Evolutionary conservation across 2,329 filamentous ascomycete species (phyloP), one percentile per base, ranked within the genome.

Genomic region (Ascochyta koolunga): DNA sequence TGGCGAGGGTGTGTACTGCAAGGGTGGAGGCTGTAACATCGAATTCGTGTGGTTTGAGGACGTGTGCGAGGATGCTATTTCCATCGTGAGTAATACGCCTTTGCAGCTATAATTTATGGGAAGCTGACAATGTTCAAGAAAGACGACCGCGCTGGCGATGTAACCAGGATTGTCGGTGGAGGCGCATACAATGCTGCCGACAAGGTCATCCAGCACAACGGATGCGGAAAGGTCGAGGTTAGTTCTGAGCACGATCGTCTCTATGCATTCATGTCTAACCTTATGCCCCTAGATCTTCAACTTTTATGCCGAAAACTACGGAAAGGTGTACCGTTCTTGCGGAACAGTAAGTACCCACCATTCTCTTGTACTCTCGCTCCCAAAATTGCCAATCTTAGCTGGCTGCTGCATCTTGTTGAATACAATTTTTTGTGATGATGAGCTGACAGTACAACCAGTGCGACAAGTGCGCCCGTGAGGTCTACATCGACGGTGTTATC

Each of bases 1-100:
- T 2, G 42, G 42, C 21, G 42, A 45, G 42, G 42, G 42, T 9
- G 42, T 45, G 29, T 45, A 45, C 42, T 45, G 42, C 42, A 45
- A 45, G 42, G 42, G 42, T 27, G 42, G 42, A 35, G 42, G 42
- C 42, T 45, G 42, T 29, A 45, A 45, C 42, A 35, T 45, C 7
- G 42, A 45, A 29, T 45, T 45, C n/a, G 42, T 45, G n/a, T 45
- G 42, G 42, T 45, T 45, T n/a, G 42, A 42, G 39, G 39, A 42
- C 13, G 39, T 42, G n/a, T 42, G 39, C 39, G 39, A 42, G 24
- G 39, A 42, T 15, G 42, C 42, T 16, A 45, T 45, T 19, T 45
- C 42, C 31, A 45, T 45, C 11, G 42, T 45, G 27, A 36, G 42
- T 45, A 6, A 6, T 24, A 25, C 8, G 8, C 24, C 24, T 24